Conservation (phyloP, 805 yeast genomes). For the Ogataea pilisensis region DNA sequence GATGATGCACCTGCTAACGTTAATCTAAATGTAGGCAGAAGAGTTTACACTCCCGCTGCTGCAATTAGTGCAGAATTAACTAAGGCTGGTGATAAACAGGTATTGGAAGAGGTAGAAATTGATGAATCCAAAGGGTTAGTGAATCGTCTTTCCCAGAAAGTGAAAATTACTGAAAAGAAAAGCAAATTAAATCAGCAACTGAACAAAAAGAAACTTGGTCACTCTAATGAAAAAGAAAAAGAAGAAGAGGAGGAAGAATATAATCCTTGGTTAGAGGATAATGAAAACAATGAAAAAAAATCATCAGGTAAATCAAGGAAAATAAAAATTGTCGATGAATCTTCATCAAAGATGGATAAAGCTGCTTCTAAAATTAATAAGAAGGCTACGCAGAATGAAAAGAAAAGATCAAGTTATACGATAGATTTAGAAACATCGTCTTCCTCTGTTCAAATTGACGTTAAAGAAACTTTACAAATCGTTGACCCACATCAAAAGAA, state of each 20-base stretch:
- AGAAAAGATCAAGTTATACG: constrained; percentile 32
- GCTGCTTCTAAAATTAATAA: constrained; percentile 41
- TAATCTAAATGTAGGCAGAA: constrained; percentile 67
- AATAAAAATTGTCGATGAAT: constrained; percentile 43
- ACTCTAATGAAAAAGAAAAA: too few species aligned
- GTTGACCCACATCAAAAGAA: constrained; percentile 37
- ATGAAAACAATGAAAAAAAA: constrained; percentile 7
- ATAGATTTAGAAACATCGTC: constrained; percentile 37
- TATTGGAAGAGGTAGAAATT: constrained; percentile 41
- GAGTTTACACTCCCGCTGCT: constrained; percentile 69
- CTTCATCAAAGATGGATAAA: constrained; percentile 48
- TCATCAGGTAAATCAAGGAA: constrained; percentile 38
- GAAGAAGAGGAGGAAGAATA: constrained; percentile 23
- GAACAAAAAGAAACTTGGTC: too few species aligned
- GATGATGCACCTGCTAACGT: constrained; percentile 43
- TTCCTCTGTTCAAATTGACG: constrained; percentile 36
- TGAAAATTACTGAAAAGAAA: constrained; percentile 6
- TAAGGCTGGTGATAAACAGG: constrained; percentile 32
- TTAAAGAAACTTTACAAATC: constrained; percentile 51
- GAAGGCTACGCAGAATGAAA: constrained; percentile 18
- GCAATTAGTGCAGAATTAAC: constrained; percentile 35
- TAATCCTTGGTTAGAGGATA: constrained; percentile 50
- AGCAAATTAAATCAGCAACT: too few species aligned
- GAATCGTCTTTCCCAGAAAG: constrained; percentile 32
- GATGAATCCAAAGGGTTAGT: constrained; percentile 48